Base-by-base conservation (phyloP, 352 stramenopile genomes). In the Globisporangium cylindrosporum region DNA sequence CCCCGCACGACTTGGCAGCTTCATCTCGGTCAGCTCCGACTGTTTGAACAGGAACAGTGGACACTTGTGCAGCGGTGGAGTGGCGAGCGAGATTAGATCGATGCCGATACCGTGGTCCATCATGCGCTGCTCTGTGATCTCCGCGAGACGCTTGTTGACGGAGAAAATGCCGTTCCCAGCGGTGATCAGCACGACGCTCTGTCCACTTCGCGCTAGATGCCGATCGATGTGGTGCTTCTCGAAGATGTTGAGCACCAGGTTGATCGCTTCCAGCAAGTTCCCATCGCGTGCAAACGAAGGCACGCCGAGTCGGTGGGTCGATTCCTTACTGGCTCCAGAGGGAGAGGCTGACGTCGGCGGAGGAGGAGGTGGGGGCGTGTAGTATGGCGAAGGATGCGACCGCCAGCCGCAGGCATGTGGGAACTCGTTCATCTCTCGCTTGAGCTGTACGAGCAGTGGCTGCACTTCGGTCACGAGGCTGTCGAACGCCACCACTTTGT, bases 31-130 rank as follows among this genome's bases (percentile, higher is more conserved):
- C 62, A 88, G 66, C 70, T 91, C 79, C 1, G 85, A 88, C n/a
- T 83, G 88, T 79, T 94, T 90, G 68, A 98, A 98, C 22, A 99
- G 80, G 78, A 99, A 99, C 38, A 99, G 94, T 14, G 98, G 98
- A 8, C 95, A 97, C 55, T 98, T 97, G 78, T 99, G 97, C 8
- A 99, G 76, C 34, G 98, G 97, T 12, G 96, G 97, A 29, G 98
- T 90, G 3, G 94, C 89, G 14, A 80, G 97, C 36, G 93, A 98
- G 36, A 99, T 90, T 74, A 99, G 94, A 76, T 99, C 98, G 68
- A 98, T 99, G 41, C 98, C 98, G 68, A 99, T 99, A 53, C 97
- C 98, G 76, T 99, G 97, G 72, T 99, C 97, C 97, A 99, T 99
- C 97, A 99, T 99, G 34, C 98, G 85, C 80, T 99, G 97, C 69